Conservation (phyloP, 257 asterid species). For the Scutellaria barbata region DNA sequence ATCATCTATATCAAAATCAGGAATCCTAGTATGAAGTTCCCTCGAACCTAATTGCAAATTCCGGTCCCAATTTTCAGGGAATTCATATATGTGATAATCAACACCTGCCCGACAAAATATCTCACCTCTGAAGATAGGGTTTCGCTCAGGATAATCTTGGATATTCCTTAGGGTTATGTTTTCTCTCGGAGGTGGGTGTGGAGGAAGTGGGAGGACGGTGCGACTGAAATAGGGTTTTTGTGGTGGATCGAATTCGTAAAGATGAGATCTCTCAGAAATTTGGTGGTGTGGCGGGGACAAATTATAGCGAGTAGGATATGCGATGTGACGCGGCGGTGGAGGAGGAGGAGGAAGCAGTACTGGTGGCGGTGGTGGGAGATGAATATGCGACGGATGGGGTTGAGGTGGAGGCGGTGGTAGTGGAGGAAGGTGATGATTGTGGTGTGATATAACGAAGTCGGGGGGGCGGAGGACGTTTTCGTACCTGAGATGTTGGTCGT, state of each 20-base stretch:
- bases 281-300: conserved; percentile 44
- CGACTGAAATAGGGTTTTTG: conserved; percentile 42
- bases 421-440: conserved; percentile 41
- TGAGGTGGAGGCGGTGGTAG: conserved; percentile 48
- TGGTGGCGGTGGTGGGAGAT: conserved; percentile 40
- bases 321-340: conserved; percentile 26
- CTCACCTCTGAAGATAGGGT: conserved; percentile 43
- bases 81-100: conserved; percentile 26
- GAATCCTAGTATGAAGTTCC: conserved; percentile 29
- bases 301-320: conserved; percentile 32
- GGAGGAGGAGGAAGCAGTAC: conserved; percentile 37
- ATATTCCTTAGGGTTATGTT: conserved; percentile 28
- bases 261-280: conserved; percentile 39
- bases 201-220: conserved; percentile 37
- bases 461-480: conserved; percentile 41
- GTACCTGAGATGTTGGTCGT: conserved; percentile 55
- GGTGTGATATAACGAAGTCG: conserved; percentile 31
- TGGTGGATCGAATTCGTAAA: conserved; percentile 46
- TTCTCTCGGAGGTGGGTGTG: conserved; percentile 40
- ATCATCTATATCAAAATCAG: conserved; percentile 34
- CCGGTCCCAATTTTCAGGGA: conserved; percentile 31
- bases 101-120: conserved; percentile 24
- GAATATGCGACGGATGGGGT: conserved; percentile 27
- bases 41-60: conserved; percentile 25
- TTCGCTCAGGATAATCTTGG: conserved; percentile 37